These are phyloP conservation scores for Pyrenula massariospora DNA, from an alignment of 495 filamentous ascomycete species.

Conservation along the genomic window DNA sequence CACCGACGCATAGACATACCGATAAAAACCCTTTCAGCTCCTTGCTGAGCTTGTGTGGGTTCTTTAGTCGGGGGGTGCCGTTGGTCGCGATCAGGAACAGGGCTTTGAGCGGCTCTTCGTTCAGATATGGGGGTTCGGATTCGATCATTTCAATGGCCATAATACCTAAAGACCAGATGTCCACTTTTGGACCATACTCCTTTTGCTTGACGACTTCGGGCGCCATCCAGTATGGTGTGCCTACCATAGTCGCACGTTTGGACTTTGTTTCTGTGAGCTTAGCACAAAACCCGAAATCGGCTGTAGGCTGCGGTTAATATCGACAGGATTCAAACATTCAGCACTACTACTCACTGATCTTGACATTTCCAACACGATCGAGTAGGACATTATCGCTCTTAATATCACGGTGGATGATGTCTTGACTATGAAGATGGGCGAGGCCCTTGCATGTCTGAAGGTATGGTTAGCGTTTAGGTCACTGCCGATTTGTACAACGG, in stretches of 20 bases:
- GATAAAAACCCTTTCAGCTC: conserved; percentile 92
- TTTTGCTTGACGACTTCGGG: conserved; percentile 99
- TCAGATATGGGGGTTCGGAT: conserved; percentile 92
- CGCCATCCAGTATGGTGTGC: conserved; percentile 99
- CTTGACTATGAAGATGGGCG: conserved; percentile 85
- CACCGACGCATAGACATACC: conserved; percentile 91
- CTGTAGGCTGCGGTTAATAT: conserved; percentile 27
- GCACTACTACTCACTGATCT: conserved; percentile 66
- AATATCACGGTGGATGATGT: conserved; percentile 98
- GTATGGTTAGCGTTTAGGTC: conserved; percentile 19
- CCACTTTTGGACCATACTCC: conserved; percentile 95
- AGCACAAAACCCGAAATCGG: conserved; percentile 98
- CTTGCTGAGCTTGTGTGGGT: conserved; percentile 91
- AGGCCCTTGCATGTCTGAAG: conserved; percentile 85
- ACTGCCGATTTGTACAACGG: not conserved
- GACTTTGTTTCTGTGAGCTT: conserved; percentile 94
- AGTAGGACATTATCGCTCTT: conserved; percentile 97
- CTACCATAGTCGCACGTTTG: conserved; percentile 98
- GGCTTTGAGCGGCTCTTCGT: conserved; percentile 92
- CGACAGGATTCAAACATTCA: not conserved
- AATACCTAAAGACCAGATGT: conserved; percentile 98
- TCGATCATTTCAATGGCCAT: conserved; percentile 99
- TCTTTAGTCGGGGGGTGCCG: conserved; percentile 92
- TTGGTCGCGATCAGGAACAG: conserved; percentile 96
- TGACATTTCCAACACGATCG: conserved; percentile 87